Base-by-base conservation (phyloP, 805 yeast genomes). In the Ogataea pini region DNA sequence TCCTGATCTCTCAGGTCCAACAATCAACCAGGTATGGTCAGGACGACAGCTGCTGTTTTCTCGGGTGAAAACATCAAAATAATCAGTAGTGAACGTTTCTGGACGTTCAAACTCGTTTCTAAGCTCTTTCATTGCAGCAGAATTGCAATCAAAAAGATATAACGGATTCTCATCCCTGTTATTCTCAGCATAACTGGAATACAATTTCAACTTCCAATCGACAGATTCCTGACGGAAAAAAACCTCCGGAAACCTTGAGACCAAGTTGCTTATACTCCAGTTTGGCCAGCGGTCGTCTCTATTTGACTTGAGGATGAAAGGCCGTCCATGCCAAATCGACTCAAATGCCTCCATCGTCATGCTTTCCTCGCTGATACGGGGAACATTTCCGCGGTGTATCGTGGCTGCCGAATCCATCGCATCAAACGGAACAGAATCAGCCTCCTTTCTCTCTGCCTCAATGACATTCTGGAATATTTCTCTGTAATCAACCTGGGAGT, bases 21-120 rank as follows among this genome's bases (percentile, higher is more conserved):
- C 76, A 40, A 91, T 91, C 18, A 90, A 70, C 97, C 97, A 90
- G n/a, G 92, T 78, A 63, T 86, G 85, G 65, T 90, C 96, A 1
- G 97, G 97, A 42, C 97, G 72, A 57, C 86, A 83, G 13, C 68
- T 65, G 14, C 62, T 46, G 4, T 53, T 52, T 13, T 60, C 58
- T 9, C 58, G 54, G 19, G 54, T 55, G 37, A 65, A 59, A n/a
- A 81, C 63, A 19, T 72, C 74, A 65, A 88, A 88, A 39, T 77
- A 73, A 63, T 88, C 96, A 14, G 72, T 58, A 37, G 74, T 69
- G 58, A 86, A 85, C 0, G 78, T 69, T 1, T 61, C 47, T 0
- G 95, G 94, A 1, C 70, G 69, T 2, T 52, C 49, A 57, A 82
- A 86, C 56, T 82, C 82, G n/a, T 68, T 54, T 9, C 73, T 69